A percentile compares a stretch with the other conserved stretches of the same genome.
Evolutionary conservation across 306 rosid species (phyloP).

Genomic region (Malus sieversii): DNA sequence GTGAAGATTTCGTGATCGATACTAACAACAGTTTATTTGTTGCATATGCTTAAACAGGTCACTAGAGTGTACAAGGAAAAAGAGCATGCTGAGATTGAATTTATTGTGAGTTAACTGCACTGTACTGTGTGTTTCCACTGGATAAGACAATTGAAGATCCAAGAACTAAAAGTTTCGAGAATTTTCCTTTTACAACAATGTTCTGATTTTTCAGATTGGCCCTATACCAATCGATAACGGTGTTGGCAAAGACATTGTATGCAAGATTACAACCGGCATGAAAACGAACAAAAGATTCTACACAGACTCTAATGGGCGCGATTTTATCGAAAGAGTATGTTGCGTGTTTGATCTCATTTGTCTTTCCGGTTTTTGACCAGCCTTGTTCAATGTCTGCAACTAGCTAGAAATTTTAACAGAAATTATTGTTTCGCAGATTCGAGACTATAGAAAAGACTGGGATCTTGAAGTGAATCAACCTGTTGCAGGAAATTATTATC

Average conservation of each 20-base stretch:
- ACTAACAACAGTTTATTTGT: neutral
- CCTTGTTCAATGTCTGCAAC: neutral
- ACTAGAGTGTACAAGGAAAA: constrained; percentile 41
- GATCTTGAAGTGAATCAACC: constrained; percentile 73
- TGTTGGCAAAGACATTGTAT: constrained; percentile 34
- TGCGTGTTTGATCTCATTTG: neutral
- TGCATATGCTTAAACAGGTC: constrained; percentile 14
- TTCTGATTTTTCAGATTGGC: constrained; percentile 25
- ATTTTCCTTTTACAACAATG: neutral
- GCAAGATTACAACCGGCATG: constrained; percentile 27
- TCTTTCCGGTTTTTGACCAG: neutral
- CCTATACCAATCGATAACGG: constrained; percentile 39
- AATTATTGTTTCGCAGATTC: constrained; percentile 40
- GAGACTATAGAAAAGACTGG: constrained; percentile 76
- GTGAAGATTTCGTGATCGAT: neutral
- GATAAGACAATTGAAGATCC: neutral
- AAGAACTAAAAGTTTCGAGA: neutral
- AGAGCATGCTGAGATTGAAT: constrained; percentile 39
- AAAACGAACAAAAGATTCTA: constrained; percentile 21
- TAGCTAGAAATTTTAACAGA: neutral
- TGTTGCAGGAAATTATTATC: constrained; percentile 88
- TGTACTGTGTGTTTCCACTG: neutral
- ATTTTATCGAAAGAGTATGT: constrained; percentile 35
- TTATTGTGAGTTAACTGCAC: constrained; percentile 16
- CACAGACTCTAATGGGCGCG: constrained; percentile 42